Conservation (phyloP, 805 yeast genomes). For the Ogataea parapolymorpha region DNA sequence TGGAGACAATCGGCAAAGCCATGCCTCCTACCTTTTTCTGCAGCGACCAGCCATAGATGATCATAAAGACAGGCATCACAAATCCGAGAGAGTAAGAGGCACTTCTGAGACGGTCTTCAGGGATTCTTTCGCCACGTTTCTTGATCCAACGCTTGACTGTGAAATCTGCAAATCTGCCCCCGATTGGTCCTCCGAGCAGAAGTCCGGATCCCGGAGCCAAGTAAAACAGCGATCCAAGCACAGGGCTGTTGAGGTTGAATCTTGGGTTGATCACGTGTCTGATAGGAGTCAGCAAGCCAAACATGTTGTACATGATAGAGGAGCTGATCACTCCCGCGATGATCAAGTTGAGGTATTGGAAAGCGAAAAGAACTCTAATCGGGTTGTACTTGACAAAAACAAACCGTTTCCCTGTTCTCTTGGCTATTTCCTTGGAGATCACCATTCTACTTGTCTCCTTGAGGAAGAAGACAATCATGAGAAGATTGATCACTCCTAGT, state of each 20-base stretch:
- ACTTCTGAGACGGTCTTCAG: slow-evolving; percentile 51
- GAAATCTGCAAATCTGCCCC: slow-evolving; percentile 52
- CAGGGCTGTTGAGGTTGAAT: slow-evolving; percentile 45
- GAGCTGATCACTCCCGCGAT: slow-evolving; percentile 42
- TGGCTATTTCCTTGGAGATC: slow-evolving; percentile 26
- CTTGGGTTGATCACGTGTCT: slow-evolving; percentile 55
- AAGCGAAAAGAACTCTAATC: slow-evolving; percentile 39
- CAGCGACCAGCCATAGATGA: slow-evolving; percentile 54
- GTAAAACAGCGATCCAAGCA: slow-evolving; percentile 51
- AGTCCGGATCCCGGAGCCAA: slow-evolving; percentile 58
- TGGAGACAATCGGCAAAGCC: slow-evolving; percentile 48
- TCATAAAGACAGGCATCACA: slow-evolving; percentile 41
- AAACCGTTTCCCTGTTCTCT: slow-evolving; percentile 35
- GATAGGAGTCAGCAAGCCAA: slow-evolving; percentile 50
- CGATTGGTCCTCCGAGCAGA: slow-evolving; percentile 45
- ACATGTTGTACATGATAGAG: slow-evolving; percentile 48
- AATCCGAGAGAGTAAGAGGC: slow-evolving; percentile 39
- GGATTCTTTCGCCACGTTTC: slow-evolving; percentile 41
- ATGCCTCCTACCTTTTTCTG: slow-evolving; percentile 50
- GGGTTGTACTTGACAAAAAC: slow-evolving; percentile 46
- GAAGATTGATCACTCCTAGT: slow-evolving; percentile 35
- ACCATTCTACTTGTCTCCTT: slow-evolving; percentile 44
- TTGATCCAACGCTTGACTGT: slow-evolving; percentile 42
- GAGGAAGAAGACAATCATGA: slow-evolving; percentile 37
- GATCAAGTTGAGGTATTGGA: slow-evolving; percentile 41